Evolutionary conservation across 805 yeast species (phyloP), one percentile per base, ranked within the genome.

Genomic region (Metschnikowia arizonensis): DNA sequence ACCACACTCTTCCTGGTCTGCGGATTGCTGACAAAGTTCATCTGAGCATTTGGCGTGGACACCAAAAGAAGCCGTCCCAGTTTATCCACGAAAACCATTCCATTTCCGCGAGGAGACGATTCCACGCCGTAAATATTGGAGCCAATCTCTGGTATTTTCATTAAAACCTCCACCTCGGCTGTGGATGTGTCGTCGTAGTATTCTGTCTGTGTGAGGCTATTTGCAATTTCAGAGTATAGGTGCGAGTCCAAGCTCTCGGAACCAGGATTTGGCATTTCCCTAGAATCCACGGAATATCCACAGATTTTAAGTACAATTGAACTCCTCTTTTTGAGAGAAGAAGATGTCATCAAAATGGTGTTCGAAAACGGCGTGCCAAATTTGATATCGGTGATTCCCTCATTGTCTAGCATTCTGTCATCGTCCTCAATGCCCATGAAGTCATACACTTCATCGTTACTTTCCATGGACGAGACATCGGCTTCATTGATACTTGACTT

Each of bases 41-140:
- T 39, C 31, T 59, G 60, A 24, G 60, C 56, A 48, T 74, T 78
- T 0, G 85, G 83, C 1, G 87, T 76, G 10, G 81, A 72, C 63
- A 85, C 77, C 32, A 88, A 68, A 54, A 78, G 88, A 0, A 89
- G 82, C 1, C 79, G 69, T 0, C 98, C 98, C 45, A 80, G 81
- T 48, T 86, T 78, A 58, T 85, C 93, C 17, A 89, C 64, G 54
- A 86, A 83, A 2, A 91, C 95, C 24, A 88, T 73, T 0, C 93
- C 83, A 59, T 89, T 95, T 25, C 93, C 90, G 18, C 96, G 69
- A 1, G 97, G 96, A 2, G 95, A 85, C 0, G 86, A 74, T 18
- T 83, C 81, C 46, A 83, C 78, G 36, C 74, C 72, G 60, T 90
- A 95, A 46, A 89, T 85, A 5, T 79, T 72, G 2, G 85, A 78